A percentile compares a stretch with the other conserved stretches of the same genome.
Conservation (phyloP, 2,329 filamentous ascomycete species). For the Diaporthe aspalathi region DNA sequence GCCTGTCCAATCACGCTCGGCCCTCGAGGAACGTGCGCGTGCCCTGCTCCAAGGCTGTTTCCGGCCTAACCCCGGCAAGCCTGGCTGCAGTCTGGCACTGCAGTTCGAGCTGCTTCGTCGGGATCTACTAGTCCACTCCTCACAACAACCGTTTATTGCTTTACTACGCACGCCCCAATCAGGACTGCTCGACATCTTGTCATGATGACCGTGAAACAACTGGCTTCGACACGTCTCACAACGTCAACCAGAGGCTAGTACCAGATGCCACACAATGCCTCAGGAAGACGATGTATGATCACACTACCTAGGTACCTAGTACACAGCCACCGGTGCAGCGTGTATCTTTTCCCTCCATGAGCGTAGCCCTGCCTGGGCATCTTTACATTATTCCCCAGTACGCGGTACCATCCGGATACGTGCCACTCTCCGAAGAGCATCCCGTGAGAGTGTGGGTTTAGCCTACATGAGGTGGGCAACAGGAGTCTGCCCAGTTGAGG, state of each 20-base stretch:
- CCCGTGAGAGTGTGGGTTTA: background rate
- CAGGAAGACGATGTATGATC: no score
- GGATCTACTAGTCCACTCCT: no score
- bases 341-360: no score
- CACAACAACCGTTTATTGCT: no score
- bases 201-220: background rate
- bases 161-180: no score
- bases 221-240: background rate
- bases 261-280: no score
- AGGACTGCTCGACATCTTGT: background rate
- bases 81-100: no score
- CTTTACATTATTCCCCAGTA: background rate
- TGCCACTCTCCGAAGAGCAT: background rate
- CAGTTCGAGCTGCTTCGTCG: no score
- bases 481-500: no score
- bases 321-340: no score
- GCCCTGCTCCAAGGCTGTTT: background rate
- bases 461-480: background rate
- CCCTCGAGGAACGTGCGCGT: slow-evolving; percentile 5
- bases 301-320: no score
- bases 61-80: slow-evolving; percentile 12
- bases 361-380: no score
- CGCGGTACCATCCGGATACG: background rate
- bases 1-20: slow-evolving; percentile 17
- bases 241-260: background rate